Evolutionary conservation across 441 rosid species (phyloP).

Genomic region (Flueggea neowawraea): DNA sequence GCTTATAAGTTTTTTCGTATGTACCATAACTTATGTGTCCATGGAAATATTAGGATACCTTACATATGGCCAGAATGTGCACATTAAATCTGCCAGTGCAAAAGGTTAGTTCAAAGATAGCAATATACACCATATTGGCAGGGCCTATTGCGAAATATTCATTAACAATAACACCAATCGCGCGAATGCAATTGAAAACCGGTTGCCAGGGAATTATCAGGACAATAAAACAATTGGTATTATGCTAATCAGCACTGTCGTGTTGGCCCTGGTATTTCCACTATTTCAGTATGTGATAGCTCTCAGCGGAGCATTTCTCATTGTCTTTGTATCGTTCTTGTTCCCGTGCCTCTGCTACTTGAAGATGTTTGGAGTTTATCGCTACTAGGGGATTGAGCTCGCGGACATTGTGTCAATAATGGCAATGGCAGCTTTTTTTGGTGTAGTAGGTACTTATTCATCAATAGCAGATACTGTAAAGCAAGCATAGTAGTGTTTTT

Average conservation of each 20-base stretch:
- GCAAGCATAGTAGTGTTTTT: too few species aligned
- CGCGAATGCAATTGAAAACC: not conserved
- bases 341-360: too few species aligned
- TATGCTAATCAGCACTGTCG: not conserved
- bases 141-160: constrained; percentile 12
- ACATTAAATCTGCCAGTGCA: constrained; percentile 6
- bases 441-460: too few species aligned
- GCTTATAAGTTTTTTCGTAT: constrained; percentile 2
- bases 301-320: constrained; percentile 9
- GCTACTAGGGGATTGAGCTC: too few species aligned
- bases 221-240: not conserved
- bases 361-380: too few species aligned
- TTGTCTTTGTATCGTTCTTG: not conserved
- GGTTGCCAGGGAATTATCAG: not conserved
- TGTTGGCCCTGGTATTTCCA: constrained; percentile 9
- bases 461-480: too few species aligned
- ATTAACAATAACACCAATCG: constrained; percentile 3
- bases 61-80: constrained; percentile 6
- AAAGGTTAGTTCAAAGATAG: constrained; percentile 9
- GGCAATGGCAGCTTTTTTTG: too few species aligned
- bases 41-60: constrained; percentile 12
- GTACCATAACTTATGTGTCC: not conserved
- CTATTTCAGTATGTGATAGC: constrained; percentile 3
- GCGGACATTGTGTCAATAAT: too few species aligned
- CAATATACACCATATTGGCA: constrained; percentile 10